A percentile compares a stretch with the other conserved stretches of the same genome.
Evolutionary conservation across 1,284 basidiomycete genomes (phyloP).

Genomic region (Gastroboletus turbinatus): DNA sequence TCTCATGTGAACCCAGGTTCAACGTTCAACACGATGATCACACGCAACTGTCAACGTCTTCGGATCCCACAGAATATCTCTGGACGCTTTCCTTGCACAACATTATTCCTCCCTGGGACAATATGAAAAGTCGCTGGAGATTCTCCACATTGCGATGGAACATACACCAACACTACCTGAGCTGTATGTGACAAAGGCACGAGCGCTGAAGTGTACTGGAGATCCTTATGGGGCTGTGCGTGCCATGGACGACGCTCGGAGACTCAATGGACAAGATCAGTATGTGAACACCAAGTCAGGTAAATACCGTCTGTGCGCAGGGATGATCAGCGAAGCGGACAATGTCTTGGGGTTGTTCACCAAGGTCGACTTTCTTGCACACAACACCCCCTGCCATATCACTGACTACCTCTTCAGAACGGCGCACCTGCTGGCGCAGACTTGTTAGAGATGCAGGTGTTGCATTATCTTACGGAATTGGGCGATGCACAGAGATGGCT

Average conservation of each 20-base stretch:
- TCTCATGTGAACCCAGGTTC: too few relatives aligned
- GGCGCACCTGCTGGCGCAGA: conserved; percentile 83
- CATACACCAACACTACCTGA: conserved; percentile 97
- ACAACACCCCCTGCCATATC: neutral
- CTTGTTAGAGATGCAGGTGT: conserved; percentile 94
- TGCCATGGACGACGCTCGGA: conserved; percentile 80
- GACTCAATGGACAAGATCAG: conserved; percentile 92
- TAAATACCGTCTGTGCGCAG: conserved; percentile 88
- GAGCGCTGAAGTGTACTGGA: conserved; percentile 86
- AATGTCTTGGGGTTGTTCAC: conserved; percentile 83
- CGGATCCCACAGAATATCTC: conserved; percentile 84
- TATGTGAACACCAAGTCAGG: conserved; percentile 95
- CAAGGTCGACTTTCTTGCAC: conserved; percentile 53
- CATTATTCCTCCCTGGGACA: conserved; percentile 75
- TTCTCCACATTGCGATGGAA: conserved; percentile 65
- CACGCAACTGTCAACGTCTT: conserved; percentile 30
- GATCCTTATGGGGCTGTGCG: conserved; percentile 76
- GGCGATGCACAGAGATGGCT: conserved; percentile 69
- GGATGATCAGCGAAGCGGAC: conserved; percentile 73
- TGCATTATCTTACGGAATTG: conserved; percentile 86
- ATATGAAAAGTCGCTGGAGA: conserved; percentile 59
- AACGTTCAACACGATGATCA: too few relatives aligned
- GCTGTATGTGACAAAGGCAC: conserved; percentile 81
- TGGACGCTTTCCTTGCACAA: conserved; percentile 96
- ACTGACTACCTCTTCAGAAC: conserved; percentile 53